Base-by-base conservation (phyloP, 1,139 yeast species). In the Saccharomyces hybrid region DNA sequence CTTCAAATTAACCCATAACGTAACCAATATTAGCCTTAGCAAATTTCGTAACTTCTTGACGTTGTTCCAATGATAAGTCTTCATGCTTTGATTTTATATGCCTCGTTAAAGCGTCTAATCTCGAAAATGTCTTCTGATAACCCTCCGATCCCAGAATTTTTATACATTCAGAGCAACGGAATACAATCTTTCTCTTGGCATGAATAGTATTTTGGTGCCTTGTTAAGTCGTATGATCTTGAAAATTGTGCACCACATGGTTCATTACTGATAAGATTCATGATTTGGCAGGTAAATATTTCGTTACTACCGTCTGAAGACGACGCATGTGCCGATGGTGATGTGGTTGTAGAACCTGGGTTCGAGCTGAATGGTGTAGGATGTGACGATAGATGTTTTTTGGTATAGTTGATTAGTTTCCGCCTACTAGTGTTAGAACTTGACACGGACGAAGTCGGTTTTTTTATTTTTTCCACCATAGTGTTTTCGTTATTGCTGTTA, bases 171-270 rank as follows among this genome's bases (percentile, higher is more conserved):
- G 84, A 84, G 71, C 99, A 93, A 67, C 87, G 84, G 75, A 85
- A 93, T 52, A 88, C 81, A 65, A 87, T 87, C 71, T 93, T 86
- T 71, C 86, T 87, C 54, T 87, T 78, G 1, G 97, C 93, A 70
- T 93, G 99, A 53, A 93, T 93, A 0, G 98, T 91, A 68, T 93
- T 97, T 72, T 91, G 97, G 71, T 93, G 98, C 64, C 99, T 81
- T 31, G 91, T 86, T 66, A 93, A 78, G 73, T 93, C 99, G 67
- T 93, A 93, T 31, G 97, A 95, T 63, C 99, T 80, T 16, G 97
- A 89, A 69, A 93, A 93, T 59, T 86, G 81, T 64, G 95, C 88
- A 61, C 82, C 75, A 70, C 98, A 91, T 53, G 82, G 78, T 60
- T 78, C 76, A 49, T 84, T 82, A 2, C 84, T 78, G 16, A 75